Conservation (phyloP, 2,329 filamentous ascomycete species). For the Huntiella savannae region DNA sequence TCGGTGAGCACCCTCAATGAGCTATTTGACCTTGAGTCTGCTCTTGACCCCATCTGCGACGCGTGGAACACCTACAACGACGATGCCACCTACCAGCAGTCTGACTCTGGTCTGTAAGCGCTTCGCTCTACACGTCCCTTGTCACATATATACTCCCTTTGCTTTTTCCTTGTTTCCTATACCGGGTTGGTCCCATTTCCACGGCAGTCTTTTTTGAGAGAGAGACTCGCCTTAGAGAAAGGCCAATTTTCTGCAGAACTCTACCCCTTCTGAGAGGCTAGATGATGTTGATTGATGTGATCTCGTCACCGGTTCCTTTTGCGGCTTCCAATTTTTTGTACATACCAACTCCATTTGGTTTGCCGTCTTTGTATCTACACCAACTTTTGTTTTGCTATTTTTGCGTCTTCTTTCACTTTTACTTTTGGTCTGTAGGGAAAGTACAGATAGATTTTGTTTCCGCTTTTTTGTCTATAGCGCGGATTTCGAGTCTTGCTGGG, state of each 20-base stretch:
- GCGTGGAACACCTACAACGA: conserved; percentile 12
- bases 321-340: conserved; percentile 1
- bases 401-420: too few species aligned
- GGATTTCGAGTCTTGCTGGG: too few species aligned
- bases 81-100: conserved; percentile 11
- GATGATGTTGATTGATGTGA: not conserved
- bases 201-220: conserved; percentile 5
- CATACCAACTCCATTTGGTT: conserved; percentile 3
- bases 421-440: not conserved
- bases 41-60: conserved; percentile 10
- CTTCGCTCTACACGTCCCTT: not conserved
- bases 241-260: not conserved
- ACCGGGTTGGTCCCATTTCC: too few species aligned
- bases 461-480: not conserved
- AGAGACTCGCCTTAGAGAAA: conserved; percentile 1
- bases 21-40: conserved; percentile 8
- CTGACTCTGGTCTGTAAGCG: conserved; percentile 12
- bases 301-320: not conserved
- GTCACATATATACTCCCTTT: not conserved
- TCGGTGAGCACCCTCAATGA: conserved; percentile 8
- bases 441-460: not conserved
- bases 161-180: too few species aligned
- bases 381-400: too few species aligned
- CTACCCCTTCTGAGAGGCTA: not conserved
- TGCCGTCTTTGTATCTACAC: conserved; percentile 5